Evolutionary conservation across 179 eudicot species (phyloP), one percentile per base, ranked within the genome.

Genomic region (Amaranthus tricolor): DNA sequence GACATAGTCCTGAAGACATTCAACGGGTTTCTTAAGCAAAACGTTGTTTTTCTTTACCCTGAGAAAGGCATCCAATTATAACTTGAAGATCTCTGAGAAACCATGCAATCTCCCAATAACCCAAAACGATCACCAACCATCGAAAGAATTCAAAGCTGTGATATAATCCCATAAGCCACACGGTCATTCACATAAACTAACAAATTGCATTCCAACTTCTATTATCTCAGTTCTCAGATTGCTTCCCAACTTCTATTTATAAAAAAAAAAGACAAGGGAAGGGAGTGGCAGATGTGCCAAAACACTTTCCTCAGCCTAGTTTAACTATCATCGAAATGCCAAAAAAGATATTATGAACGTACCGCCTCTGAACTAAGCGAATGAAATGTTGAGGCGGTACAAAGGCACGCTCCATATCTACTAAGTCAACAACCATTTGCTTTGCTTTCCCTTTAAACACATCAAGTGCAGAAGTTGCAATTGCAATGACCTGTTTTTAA

Each of bases 301-400:
- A 31, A 31, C 40, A 31, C 40, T 62, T 12, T 62, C 31, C 14
- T 31, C 47, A 62, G 6, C 66, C 40, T 24, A 62, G 7, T 6
- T 31, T 13, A 14, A 31, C 21, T 49, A n/a, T 20, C 54, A 0
- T 54, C 10, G 43, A 6, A 61, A 62, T n/a, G 16, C n/a, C 56
- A 8, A 40, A 9, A 58, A n/a, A 40, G 6, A 20, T 31, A 16
- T 51, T 11, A 19, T 67, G 72, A 76, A 55, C 88, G 68, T 91
- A 96, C 99, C 98, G 80, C 85, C 99, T 89, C 87, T 96, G 99
- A 61, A 96, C 99, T 88, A 96, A 82, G 77, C 99, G 99, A 78
- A 96, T 94, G 81, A 96, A 96, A 78, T 96, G 99, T 65, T 96
- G 99, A 14, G 99, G 99, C 71, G 99, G 99, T 74, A 96, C 99